Evolutionary conservation across 306 rosid species (phyloP).

Genomic region (Elaeagnus macrophylla): DNA sequence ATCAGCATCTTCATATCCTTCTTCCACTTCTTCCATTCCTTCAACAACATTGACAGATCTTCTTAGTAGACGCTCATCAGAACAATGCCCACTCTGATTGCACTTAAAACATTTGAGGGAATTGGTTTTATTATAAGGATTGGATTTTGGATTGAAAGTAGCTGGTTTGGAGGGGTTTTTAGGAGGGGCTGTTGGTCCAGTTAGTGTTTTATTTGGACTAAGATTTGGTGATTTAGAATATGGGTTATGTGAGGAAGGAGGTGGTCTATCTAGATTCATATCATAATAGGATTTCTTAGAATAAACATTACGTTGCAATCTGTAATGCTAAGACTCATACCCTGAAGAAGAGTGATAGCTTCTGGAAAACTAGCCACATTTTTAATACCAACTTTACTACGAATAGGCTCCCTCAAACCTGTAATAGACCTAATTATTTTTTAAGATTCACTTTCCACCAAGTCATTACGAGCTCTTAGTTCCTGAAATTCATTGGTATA

Average conservation of each 20-base stretch:
- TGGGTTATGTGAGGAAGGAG: too few relatives aligned
- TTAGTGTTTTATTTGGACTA: background rate
- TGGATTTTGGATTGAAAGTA: background rate
- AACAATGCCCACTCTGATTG: too few relatives aligned
- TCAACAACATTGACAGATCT: background rate
- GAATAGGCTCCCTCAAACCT: background rate
- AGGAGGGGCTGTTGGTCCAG: background rate
- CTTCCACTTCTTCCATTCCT: background rate
- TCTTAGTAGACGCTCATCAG: too few relatives aligned
- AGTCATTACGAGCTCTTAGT: background rate
- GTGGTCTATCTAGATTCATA: too few relatives aligned
- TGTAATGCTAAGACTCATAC: too few relatives aligned
- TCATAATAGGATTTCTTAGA: too few relatives aligned
- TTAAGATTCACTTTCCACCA: background rate
- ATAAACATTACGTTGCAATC: too few relatives aligned
- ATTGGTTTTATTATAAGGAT: background rate
- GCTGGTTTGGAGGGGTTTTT: background rate
- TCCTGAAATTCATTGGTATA: too few relatives aligned
- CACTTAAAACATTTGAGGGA: too few relatives aligned
- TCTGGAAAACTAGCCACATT: background rate
- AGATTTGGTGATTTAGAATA: background rate
- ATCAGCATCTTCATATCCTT: background rate
- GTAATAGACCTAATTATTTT: too few relatives aligned
- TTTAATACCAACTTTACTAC: too few relatives aligned
- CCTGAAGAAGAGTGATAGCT: too few relatives aligned